These are phyloP conservation scores for Ophiocordyceps sinensis DNA, from an alignment of 2,329 filamentous ascomycete genomes.

Conservation along the genomic window DNA sequence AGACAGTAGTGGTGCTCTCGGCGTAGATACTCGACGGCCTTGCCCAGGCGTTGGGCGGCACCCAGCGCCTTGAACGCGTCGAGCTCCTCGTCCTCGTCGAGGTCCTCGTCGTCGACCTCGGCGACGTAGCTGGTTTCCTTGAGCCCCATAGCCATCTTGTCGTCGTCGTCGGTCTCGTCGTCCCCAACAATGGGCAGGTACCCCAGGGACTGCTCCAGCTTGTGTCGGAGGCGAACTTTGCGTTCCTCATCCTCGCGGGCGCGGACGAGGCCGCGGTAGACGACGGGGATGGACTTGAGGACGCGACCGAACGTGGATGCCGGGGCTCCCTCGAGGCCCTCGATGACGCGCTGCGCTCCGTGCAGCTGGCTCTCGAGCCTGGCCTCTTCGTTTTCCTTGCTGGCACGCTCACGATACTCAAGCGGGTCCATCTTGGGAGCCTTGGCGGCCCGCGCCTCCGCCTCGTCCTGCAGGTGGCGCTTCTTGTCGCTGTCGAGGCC, in stretches of 20 bases:
- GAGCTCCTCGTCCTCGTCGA: conserved; percentile 69
- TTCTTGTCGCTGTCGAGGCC: conserved; percentile 76
- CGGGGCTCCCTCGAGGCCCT: conserved; percentile 50
- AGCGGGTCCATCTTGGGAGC: conserved; percentile 47
- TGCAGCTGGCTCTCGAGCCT: conserved; percentile 54
- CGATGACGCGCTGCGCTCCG: conserved; percentile 71
- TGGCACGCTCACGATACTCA: conserved; percentile 60
- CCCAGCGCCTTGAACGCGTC: conserved; percentile 63
- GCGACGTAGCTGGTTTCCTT: conserved; percentile 37
- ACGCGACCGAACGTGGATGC: conserved; percentile 25
- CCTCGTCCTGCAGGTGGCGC: conserved; percentile 52
- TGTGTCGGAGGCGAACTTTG: conserved; percentile 48
- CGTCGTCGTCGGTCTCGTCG: conserved; percentile 58
- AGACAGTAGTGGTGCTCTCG: conserved; percentile 73
- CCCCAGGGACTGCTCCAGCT: conserved; percentile 50
- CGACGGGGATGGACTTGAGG: conserved; percentile 55
- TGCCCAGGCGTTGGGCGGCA: conserved; percentile 49
- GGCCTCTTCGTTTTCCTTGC: conserved; percentile 54
- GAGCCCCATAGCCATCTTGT: conserved; percentile 53
- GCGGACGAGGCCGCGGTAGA: conserved; percentile 65
- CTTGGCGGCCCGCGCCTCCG: conserved; percentile 34
- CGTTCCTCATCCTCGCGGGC: conserved; percentile 55
- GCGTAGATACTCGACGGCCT: conserved; percentile 55
- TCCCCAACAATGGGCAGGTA: conserved; percentile 49
- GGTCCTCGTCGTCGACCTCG: conserved; percentile 49